These are phyloP conservation scores for Entophlyctis helioformis DNA, from an alignment of 192 early-diverging fungal species.

Conservation along the genomic window DNA sequence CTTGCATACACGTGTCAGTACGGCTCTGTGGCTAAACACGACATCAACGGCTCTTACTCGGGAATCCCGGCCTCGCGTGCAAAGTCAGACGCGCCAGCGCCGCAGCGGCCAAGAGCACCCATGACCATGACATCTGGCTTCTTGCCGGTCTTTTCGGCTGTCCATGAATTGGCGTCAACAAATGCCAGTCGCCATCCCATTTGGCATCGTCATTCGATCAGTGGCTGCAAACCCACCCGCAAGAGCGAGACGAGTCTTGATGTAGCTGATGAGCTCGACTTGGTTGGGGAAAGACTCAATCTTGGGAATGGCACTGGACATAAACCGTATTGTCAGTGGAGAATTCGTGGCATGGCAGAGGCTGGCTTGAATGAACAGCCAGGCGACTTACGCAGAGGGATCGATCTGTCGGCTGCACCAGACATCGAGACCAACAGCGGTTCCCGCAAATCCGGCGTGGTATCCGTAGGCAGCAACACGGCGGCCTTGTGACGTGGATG, in stretches of 20 bases:
- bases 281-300: conserved; percentile 81
- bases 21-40: no score
- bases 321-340: no score
- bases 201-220: neutral
- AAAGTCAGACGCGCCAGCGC: conserved; percentile 77
- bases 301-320: conserved; percentile 55
- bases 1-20: no score
- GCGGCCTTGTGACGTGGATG: no score
- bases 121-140: conserved; percentile 99
- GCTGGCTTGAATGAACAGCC: no score
- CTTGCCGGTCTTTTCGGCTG: conserved; percentile 34
- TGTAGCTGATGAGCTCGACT: conserved; percentile 57
- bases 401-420: conserved; percentile 48
- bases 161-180: neutral
- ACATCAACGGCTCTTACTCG: conserved; percentile 23
- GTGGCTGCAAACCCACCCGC: conserved; percentile 38
- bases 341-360: no score
- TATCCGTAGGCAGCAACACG: conserved; percentile 96
- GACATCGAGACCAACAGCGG: conserved; percentile 81
- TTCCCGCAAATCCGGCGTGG: conserved; percentile 91
- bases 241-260: conserved; percentile 44
- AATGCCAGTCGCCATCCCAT: neutral
- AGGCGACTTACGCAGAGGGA: no score
- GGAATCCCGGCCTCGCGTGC: conserved; percentile 72
- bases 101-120: conserved; percentile 94